These are phyloP conservation scores for Eucalyptus regnans DNA, from an alignment of 345 rosid genomes.

Conservation along the genomic window DNA sequence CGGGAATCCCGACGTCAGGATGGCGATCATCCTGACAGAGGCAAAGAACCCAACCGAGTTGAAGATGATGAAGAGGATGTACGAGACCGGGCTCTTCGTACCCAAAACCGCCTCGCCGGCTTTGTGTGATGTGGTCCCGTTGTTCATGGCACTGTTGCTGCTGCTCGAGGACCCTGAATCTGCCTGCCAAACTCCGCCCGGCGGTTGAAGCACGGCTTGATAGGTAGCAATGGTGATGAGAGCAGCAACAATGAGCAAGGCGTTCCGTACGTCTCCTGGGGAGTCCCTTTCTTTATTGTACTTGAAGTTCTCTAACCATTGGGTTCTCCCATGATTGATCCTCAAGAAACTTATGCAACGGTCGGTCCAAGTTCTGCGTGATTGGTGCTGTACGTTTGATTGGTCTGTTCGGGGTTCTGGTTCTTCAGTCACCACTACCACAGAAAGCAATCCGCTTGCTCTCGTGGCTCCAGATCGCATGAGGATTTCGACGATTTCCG, in stretches of 20 bases:
- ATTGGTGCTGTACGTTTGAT: not conserved
- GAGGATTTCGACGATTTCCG: constrained; percentile 8
- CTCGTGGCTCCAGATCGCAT: constrained; percentile 1
- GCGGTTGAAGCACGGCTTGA: not conserved
- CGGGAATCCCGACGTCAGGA: not conserved
- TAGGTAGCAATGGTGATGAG: not conserved
- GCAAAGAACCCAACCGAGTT: not conserved
- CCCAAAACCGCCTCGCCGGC: not conserved
- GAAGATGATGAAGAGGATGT: not conserved
- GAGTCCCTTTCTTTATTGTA: not conserved
- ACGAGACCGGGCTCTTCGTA: not conserved
- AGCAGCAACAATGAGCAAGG: not conserved
- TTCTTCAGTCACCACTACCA: not conserved
- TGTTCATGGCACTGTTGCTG: not conserved
- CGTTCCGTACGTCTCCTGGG: not conserved
- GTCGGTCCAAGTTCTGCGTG: not conserved
- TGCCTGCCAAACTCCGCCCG: not conserved
- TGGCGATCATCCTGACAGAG: not conserved
- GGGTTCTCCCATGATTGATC: not conserved
- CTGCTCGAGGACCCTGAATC: not conserved
- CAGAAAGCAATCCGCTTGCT: not conserved
- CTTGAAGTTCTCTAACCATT: not conserved
- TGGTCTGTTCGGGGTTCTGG: not conserved
- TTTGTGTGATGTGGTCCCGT: not conserved
- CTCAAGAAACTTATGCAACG: not conserved